Percentiles rank a stretch among this genome's conserved stretches.
phyloP scores from a whole-genome alignment of 176 grass and related monocot species.

The Musa schizocarpa region DNA sequence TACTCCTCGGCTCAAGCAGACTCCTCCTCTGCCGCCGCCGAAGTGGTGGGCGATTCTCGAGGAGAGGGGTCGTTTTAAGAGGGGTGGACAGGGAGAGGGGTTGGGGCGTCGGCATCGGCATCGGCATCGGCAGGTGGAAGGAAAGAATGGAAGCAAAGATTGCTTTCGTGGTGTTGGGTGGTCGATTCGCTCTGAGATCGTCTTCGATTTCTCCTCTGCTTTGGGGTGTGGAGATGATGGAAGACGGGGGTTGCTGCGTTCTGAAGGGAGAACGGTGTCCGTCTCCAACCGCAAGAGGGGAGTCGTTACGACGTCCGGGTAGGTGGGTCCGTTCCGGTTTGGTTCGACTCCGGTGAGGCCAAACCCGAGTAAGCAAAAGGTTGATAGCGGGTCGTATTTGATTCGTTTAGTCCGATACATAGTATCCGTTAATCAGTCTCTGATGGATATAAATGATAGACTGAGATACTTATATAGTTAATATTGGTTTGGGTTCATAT shows the following conservation, averaged over 20 bases:
- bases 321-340: too few species aligned
- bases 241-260: constrained; percentile 48
- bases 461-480: too few species aligned
- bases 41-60: constrained; percentile 1
- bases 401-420: too few species aligned
- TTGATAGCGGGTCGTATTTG: too few species aligned
- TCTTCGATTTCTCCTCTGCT: neutral
- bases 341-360: too few species aligned
- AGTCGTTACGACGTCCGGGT: too few species aligned
- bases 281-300: neutral
- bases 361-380: too few species aligned
- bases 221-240: neutral
- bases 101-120: constrained; percentile 40
- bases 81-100: constrained; percentile 39
- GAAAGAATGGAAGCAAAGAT: constrained; percentile 93
- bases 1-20: neutral
- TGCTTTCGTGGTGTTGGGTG: constrained; percentile 23
- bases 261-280: constrained; percentile 44
- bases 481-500: too few species aligned
- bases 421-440: too few species aligned
- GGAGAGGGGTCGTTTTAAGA: constrained; percentile 22
- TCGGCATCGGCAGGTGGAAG: constrained; percentile 63
- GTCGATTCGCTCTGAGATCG: constrained; percentile 32
- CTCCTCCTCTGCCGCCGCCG: neutral
- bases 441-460: too few species aligned